These are phyloP conservation scores for Xylaria sp. DNA, from an alignment of 2,329 filamentous ascomycete genomes.

Conservation along the genomic window DNA sequence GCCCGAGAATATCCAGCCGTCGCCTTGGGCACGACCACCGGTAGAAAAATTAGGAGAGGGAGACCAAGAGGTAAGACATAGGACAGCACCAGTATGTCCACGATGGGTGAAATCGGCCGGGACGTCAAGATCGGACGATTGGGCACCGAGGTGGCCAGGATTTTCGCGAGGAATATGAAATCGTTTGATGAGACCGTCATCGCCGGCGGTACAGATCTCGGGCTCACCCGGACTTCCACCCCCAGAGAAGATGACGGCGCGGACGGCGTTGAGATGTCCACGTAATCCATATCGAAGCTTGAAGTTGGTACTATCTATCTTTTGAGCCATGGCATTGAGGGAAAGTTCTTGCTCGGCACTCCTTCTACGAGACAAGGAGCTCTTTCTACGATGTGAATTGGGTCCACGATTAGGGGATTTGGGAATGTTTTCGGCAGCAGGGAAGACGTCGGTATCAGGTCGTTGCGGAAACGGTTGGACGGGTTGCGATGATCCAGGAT, in stretches of 20 bases:
- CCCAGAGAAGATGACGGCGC: constrained; percentile 95
- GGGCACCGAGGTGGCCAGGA: constrained; percentile 58
- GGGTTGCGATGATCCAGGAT: constrained; percentile 59
- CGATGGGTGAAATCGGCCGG: constrained; percentile 94
- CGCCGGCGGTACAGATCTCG: constrained; percentile 94
- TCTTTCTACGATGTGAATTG: constrained; percentile 80
- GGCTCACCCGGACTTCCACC: constrained; percentile 95
- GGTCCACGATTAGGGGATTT: constrained; percentile 81
- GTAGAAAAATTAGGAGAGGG: constrained; percentile 89
- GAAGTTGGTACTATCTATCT: constrained; percentile 79
- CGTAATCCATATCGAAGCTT: constrained; percentile 92
- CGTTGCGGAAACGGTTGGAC: constrained; percentile 65
- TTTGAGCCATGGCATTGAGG: constrained; percentile 61
- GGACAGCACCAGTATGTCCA: constrained; percentile 90
- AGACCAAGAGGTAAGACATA: constrained; percentile 86
- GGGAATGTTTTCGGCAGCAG: constrained; percentile 79
- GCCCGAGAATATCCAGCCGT: constrained; percentile 98
- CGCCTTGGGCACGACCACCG: constrained; percentile 85
- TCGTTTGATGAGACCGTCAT: constrained; percentile 94
- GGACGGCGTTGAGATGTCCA: constrained; percentile 92
- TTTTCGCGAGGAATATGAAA: constrained; percentile 94
- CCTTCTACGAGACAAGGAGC: constrained; percentile 77
- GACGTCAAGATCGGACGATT: constrained; percentile 85
- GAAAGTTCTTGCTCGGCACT: constrained; percentile 74
- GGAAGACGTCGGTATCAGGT: constrained; percentile 89